phyloP scores from a whole-genome alignment of 768 basidiomycete species.

The Cystobasidium onofrii region DNA sequence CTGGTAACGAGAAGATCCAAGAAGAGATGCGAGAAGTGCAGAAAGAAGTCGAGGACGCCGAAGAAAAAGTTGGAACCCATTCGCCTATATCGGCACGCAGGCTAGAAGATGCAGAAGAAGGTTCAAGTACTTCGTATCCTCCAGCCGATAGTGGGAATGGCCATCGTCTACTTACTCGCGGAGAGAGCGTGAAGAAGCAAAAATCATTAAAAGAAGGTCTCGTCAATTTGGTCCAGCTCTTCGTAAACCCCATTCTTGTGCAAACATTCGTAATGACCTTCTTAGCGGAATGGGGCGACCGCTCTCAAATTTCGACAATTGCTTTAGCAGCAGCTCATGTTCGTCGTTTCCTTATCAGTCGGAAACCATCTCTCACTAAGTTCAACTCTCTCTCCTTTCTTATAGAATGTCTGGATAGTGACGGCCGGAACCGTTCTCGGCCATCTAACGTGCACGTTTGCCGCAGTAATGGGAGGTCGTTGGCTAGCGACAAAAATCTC shows the following conservation, averaged over 20 bases:
- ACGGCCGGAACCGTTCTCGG: slow-evolving; percentile 82
- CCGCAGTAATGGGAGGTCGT: slow-evolving; percentile 87
- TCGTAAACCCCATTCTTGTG: slow-evolving; percentile 87
- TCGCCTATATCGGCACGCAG: slow-evolving; percentile 45
- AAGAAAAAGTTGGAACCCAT: slow-evolving; percentile 46
- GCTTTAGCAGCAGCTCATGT: slow-evolving; percentile 93
- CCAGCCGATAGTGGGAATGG: not conserved
- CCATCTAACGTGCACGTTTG: slow-evolving; percentile 73
- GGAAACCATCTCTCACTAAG: not conserved
- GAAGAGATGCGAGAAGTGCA: slow-evolving; percentile 96
- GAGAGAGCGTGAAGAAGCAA: slow-evolving; percentile 51
- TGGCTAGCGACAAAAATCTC: slow-evolving; percentile 90
- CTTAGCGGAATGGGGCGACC: slow-evolving; percentile 98
- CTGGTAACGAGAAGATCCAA: slow-evolving; percentile 67
- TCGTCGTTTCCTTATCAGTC: slow-evolving; percentile 38
- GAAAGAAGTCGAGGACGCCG: slow-evolving; percentile 77
- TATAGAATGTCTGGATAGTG: slow-evolving; percentile 82
- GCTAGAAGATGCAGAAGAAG: slow-evolving; percentile 69
- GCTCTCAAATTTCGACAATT: slow-evolving; percentile 94
- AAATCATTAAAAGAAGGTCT: slow-evolving; percentile 57
- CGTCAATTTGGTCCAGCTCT: slow-evolving; percentile 56
- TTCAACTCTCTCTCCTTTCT: slow-evolving; percentile 18
- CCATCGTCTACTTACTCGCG: not conserved
- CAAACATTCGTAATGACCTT: slow-evolving; percentile 92
- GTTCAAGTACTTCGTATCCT: slow-evolving; percentile 41